A percentile compares a stretch with the other conserved stretches of the same genome.
Evolutionary conservation across 1,139 yeast genomes (phyloP).

Genomic region (Eremothecium coryli): DNA sequence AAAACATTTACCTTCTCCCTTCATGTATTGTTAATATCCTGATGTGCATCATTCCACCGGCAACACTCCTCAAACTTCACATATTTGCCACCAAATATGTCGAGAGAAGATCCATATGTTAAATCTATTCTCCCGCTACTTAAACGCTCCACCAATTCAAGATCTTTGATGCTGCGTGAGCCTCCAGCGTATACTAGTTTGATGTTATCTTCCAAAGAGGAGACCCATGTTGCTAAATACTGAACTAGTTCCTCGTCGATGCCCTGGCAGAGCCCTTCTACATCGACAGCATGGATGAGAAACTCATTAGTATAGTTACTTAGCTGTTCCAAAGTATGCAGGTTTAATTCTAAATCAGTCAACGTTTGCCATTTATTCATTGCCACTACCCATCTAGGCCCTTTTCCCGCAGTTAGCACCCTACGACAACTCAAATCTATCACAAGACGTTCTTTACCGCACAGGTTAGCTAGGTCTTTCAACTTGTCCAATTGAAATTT

Average conservation of each 20-base stretch:
- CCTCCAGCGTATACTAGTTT: constrained; percentile 96
- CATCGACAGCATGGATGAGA: constrained; percentile 94
- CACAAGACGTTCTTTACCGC: constrained; percentile 56
- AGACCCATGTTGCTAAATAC: constrained; percentile 71
- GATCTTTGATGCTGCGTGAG: constrained; percentile 64
- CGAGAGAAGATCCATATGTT: constrained; percentile 87
- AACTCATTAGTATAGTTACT: constrained; percentile 72
- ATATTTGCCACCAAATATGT: constrained; percentile 81
- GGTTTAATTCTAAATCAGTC: constrained; percentile 51
- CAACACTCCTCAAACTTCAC: constrained; percentile 71
- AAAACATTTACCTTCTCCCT: neutral
- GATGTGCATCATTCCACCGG: constrained; percentile 47
- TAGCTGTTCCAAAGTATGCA: constrained; percentile 45
- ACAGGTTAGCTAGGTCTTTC: constrained; percentile 17
- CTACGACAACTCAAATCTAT: constrained; percentile 83
- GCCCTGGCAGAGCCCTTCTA: constrained; percentile 91
- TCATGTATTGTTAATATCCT: neutral
- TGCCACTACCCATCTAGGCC: constrained; percentile 71
- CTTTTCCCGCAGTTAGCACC: constrained; percentile 19
- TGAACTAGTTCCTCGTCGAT: constrained; percentile 71
- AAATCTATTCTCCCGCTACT: constrained; percentile 80
- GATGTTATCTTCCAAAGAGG: constrained; percentile 37
- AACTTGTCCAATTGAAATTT: constrained; percentile 51
- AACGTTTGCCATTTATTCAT: constrained; percentile 96
- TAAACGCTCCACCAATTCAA: constrained; percentile 51